Evolutionary conservation across 176 grass and related monocot species (phyloP).

Genomic region (Carex parvula): DNA sequence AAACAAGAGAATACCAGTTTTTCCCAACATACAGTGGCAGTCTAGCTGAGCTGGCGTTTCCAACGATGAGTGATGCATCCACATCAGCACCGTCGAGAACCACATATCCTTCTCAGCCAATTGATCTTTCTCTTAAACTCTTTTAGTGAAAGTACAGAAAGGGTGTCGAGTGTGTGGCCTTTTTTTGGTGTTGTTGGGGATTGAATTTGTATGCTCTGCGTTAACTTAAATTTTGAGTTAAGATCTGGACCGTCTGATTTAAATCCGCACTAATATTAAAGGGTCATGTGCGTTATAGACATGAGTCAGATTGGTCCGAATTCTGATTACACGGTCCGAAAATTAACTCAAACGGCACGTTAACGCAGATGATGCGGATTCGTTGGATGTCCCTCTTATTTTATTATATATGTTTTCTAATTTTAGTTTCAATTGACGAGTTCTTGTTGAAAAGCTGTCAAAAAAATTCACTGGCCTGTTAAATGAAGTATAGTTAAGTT

Average conservation of each 20-base stretch:
- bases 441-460: no score
- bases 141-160: not conserved
- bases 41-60: constrained; percentile 10
- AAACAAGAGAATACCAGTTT: constrained; percentile 22
- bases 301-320: no score
- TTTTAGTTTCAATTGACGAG: not conserved
- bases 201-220: no score
- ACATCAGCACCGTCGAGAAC: not conserved
- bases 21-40: constrained; percentile 10
- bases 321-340: no score
- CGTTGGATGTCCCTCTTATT: not conserved
- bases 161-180: not conserved
- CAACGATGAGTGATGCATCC: not conserved
- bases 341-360: no score
- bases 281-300: no score
- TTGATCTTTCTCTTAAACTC: constrained; percentile 27
- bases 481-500: no score
- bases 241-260: no score
- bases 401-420: not conserved
- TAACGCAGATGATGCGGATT: no score
- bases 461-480: no score
- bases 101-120: constrained; percentile 1
- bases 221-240: no score
- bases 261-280: no score
- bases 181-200: constrained; percentile 1